phyloP scores from a whole-genome alignment of 1,139 yeast genomes.

The Insectozyma bohioensis region DNA sequence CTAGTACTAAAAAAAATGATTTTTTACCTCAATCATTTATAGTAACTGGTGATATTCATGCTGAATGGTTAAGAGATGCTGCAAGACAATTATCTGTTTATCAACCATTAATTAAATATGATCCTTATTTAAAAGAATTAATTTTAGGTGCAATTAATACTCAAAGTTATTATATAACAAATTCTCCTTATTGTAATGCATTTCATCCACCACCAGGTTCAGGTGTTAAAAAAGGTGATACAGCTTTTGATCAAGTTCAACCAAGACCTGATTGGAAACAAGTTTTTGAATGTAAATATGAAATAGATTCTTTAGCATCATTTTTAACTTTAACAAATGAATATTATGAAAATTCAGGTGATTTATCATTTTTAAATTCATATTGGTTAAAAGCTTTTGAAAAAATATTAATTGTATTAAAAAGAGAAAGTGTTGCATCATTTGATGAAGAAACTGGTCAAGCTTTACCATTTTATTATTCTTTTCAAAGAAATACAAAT shows the following conservation, averaged over 20 bases:
- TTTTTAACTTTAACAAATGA: constrained; percentile 75
- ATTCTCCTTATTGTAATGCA: constrained; percentile 84
- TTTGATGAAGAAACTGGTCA: constrained; percentile 58
- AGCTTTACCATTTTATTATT: constrained; percentile 51
- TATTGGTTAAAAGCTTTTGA: constrained; percentile 64
- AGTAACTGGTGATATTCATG: constrained; percentile 89
- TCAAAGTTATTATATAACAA: constrained; percentile 62
- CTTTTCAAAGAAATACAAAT: constrained; percentile 72
- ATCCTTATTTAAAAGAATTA: constrained; percentile 48
- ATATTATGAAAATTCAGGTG: constrained; percentile 54
- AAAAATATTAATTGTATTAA: constrained; percentile 51
- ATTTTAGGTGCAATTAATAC: constrained; percentile 79
- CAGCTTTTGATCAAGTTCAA: constrained; percentile 62
- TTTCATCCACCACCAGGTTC: constrained; percentile 81
- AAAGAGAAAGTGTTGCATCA: constrained; percentile 64
- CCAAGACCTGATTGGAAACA: constrained; percentile 70
- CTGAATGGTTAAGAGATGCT: constrained; percentile 87
- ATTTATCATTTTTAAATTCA: constrained; percentile 48
- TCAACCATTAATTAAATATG: constrained; percentile 57
- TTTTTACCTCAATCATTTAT: constrained; percentile 48
- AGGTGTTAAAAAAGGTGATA: constrained; percentile 48
- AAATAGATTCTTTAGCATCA: constrained; percentile 82
- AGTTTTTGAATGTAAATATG: constrained; percentile 90
- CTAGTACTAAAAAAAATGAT: constrained; percentile 10
- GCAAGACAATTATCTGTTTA: constrained; percentile 82